Conservation (phyloP, 192 early-diverging fungal genomes). For the Jimgerdemannia flammicorona region DNA sequence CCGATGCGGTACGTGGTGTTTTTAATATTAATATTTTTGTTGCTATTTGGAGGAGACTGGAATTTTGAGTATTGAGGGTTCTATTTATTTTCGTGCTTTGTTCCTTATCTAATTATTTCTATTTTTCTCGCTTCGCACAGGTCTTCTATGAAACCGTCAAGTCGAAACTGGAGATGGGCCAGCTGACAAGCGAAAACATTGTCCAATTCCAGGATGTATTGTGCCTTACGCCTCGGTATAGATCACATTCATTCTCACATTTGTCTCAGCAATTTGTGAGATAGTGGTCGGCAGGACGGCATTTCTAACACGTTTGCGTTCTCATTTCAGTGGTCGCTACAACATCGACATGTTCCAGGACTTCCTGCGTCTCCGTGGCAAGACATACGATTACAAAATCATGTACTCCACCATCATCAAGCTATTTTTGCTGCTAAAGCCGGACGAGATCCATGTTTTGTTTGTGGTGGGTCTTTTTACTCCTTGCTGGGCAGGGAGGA, state of each 20-base stretch:
- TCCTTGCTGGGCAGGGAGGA: background rate
- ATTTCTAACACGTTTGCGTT: background rate
- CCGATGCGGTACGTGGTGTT: conserved; percentile 29
- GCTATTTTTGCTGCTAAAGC: conserved; percentile 88
- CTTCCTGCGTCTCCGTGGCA: conserved; percentile 93
- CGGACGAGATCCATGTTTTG: conserved; percentile 88
- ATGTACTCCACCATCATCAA: conserved; percentile 79
- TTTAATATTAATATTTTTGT: background rate
- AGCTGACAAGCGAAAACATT: conserved; percentile 83
- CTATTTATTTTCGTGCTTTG: background rate
- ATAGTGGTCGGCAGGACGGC: background rate
- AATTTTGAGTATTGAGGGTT: no score
- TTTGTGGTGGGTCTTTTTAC: conserved; percentile 58
- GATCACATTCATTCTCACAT: background rate
- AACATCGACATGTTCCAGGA: conserved; percentile 88
- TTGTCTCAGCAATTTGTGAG: background rate
- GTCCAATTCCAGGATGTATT: conserved; percentile 85
- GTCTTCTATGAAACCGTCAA: conserved; percentile 92
- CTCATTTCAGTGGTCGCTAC: conserved; percentile 76
- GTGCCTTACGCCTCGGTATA: conserved; percentile 85
- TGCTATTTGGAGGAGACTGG: background rate
- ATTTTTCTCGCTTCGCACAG: conserved; percentile 13
- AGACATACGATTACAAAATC: conserved; percentile 98
- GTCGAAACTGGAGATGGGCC: conserved; percentile 84
- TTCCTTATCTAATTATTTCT: background rate